Conservation (phyloP, 1,139 yeast genomes). For the Pichia sp. region DNA sequence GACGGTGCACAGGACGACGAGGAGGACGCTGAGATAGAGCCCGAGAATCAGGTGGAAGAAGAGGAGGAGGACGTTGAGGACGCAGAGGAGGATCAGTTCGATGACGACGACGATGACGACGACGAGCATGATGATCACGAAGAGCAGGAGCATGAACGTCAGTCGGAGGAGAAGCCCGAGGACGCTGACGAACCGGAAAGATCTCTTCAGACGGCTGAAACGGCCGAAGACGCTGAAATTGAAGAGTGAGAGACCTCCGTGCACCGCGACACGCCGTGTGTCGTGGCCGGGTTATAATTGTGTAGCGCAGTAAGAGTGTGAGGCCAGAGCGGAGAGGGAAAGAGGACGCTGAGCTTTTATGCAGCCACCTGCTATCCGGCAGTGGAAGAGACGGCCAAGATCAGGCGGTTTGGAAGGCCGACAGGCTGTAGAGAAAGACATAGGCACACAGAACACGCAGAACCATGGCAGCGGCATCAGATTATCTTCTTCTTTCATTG, state of each 20-base stretch:
- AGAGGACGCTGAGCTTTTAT: background rate
- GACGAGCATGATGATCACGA: slow-evolving; percentile 2
- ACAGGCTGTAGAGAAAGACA: too few relatives aligned
- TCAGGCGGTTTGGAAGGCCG: too few relatives aligned
- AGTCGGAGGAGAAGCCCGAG: background rate
- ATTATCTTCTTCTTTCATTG: slow-evolving; percentile 48
- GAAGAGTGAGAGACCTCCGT: slow-evolving; percentile 1
- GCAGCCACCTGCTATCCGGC: background rate
- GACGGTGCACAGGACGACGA: too few relatives aligned
- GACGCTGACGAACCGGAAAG: slow-evolving; percentile 11
- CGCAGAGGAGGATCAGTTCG: too few relatives aligned
- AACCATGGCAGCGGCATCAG: slow-evolving; percentile 28
- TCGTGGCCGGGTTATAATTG: background rate
- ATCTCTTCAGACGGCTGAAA: slow-evolving; percentile 6
- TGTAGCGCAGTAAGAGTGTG: too few relatives aligned
- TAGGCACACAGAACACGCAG: background rate
- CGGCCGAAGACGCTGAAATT: background rate
- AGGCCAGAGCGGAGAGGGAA: background rate
- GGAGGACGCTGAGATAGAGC: too few relatives aligned
- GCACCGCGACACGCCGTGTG: slow-evolving; percentile 5
- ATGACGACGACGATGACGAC: too few relatives aligned
- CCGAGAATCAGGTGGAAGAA: too few relatives aligned
- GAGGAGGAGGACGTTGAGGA: too few relatives aligned
- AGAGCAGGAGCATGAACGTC: slow-evolving; percentile 1
- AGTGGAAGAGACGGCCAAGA: background rate